These are phyloP conservation scores for Sarocladium oryzae DNA, from an alignment of 2,329 filamentous ascomycete species.

Conservation along the genomic window DNA sequence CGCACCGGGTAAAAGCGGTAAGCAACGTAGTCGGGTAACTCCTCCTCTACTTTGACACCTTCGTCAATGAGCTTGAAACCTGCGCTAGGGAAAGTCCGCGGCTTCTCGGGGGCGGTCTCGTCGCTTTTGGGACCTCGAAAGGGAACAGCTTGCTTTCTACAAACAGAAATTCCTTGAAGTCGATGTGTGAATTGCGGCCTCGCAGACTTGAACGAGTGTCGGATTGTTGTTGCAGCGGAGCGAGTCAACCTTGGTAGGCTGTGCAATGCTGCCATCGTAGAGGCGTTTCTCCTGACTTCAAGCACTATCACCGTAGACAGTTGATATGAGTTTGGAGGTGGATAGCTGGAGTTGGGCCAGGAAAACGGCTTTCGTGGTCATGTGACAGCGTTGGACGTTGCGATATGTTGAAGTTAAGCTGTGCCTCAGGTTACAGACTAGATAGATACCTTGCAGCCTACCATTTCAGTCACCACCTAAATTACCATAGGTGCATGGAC, in stretches of 20 bases:
- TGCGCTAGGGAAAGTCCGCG: background rate
- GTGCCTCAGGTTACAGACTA: too few species aligned
- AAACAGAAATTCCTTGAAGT: background rate
- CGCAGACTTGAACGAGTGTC: background rate
- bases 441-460: too few species aligned
- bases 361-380: background rate
- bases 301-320: background rate
- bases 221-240: background rate
- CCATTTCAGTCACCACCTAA: too few species aligned
- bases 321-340: too few species aligned
- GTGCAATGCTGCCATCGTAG: background rate
- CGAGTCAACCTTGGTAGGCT: background rate
- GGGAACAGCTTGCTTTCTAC: background rate
- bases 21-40: background rate
- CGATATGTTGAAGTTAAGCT: too few species aligned
- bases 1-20: background rate
- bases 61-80: background rate
- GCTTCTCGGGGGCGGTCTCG: background rate
- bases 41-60: background rate
- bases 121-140: background rate
- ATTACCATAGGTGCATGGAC: too few species aligned
- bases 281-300: too few species aligned
- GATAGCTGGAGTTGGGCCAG: background rate
- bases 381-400: too few species aligned
- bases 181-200: background rate